Conservation (phyloP, 768 basidiomycete genomes). For the Termitomyces sp. region DNA sequence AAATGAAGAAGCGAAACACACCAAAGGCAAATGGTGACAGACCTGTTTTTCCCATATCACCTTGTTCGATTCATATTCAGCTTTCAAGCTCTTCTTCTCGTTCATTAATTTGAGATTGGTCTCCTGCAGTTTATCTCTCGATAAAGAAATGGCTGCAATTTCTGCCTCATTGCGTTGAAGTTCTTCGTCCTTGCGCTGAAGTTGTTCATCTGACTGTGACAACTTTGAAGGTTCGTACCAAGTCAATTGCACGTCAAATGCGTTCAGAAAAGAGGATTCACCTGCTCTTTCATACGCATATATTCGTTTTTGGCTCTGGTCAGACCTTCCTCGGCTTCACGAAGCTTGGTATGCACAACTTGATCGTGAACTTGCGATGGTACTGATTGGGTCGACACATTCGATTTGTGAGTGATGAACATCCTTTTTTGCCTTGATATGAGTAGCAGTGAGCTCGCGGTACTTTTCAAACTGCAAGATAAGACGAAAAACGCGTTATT, state of each 20-base stretch:
- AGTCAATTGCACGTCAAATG: background rate
- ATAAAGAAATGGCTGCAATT: background rate
- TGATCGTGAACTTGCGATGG: background rate
- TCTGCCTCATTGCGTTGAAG: background rate
- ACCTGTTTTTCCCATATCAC: background rate
- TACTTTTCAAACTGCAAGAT: background rate
- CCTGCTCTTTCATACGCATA: conserved; percentile 24
- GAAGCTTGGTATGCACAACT: conserved; percentile 11
- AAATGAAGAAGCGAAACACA: background rate
- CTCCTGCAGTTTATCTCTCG: background rate
- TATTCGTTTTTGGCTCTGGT: conserved; percentile 27
- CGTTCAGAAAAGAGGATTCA: background rate
- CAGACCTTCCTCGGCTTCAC: conserved; percentile 25
- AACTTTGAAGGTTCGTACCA: background rate
- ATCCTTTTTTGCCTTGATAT: background rate
- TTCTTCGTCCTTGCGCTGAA: background rate
- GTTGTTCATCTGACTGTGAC: background rate
- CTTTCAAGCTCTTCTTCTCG: background rate
- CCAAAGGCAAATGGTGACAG: background rate
- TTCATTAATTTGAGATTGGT: background rate
- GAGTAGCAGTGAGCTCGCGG: background rate
- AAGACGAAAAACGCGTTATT: conserved; percentile 1
- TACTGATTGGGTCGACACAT: background rate
- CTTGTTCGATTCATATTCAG: background rate
- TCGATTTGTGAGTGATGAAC: background rate